phyloP scores from a whole-genome alignment of 257 asterid species.

The Solanum etuberosum region DNA sequence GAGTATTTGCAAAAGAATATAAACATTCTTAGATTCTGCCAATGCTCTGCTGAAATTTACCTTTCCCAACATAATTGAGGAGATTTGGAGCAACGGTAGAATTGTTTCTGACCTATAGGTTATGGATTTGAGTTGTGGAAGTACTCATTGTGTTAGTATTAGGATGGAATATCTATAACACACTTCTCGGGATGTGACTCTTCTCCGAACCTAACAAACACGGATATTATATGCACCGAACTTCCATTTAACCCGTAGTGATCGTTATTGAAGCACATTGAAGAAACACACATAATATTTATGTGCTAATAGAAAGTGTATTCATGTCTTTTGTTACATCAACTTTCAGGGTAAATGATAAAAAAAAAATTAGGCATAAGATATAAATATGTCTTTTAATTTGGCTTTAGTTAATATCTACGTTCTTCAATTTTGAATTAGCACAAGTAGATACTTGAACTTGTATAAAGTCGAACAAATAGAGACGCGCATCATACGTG shows the following conservation, averaged over 20 bases:
- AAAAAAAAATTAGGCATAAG: background rate
- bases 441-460: background rate
- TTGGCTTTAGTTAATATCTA: too few relatives aligned
- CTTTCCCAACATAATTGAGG: background rate
- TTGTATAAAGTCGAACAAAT: background rate
- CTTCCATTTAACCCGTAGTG: background rate
- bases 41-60: background rate
- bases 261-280: background rate
- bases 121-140: accelerated
- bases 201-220: background rate
- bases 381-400: too few relatives aligned
- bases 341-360: background rate
- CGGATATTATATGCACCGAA: accelerated
- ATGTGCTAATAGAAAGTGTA: background rate
- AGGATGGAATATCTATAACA: background rate
- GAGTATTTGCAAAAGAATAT: background rate
- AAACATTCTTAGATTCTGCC: background rate
- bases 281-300: background rate
- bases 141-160: background rate
- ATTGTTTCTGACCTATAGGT: background rate
- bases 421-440: too few relatives aligned
- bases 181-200: background rate
- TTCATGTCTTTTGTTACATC: background rate
- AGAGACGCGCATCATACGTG: background rate
- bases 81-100: background rate